Conservation (phyloP, 2,329 filamentous ascomycete genomes). For the Ophiosphaerella herpotricha region DNA sequence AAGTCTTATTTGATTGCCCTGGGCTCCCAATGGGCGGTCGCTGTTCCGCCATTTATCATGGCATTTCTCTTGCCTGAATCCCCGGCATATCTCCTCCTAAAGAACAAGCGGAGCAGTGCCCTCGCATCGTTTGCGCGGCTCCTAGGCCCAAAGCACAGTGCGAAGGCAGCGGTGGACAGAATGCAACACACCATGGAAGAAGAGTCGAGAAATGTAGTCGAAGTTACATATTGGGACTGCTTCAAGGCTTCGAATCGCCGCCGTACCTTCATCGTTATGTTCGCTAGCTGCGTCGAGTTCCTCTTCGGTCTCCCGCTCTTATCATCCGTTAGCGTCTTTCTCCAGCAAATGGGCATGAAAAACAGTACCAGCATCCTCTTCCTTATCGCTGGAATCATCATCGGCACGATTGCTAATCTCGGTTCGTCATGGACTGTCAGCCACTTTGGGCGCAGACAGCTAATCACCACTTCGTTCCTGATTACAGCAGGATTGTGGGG, state of each 20-base stretch:
- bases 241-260: slow-evolving; percentile 17
- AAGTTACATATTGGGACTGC: slow-evolving; percentile 25
- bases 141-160: slow-evolving; percentile 44
- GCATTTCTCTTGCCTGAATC: slow-evolving; percentile 55
- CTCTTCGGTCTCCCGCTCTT: slow-evolving; percentile 55
- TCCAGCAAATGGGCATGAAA: slow-evolving; percentile 17
- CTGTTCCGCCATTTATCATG: slow-evolving; percentile 45
- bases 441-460: slow-evolving; percentile 13
- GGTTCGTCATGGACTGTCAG: slow-evolving; percentile 17
- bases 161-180: slow-evolving; percentile 29
- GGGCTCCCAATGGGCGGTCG: slow-evolving; percentile 48
- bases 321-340: slow-evolving; percentile 49
- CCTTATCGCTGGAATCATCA: slow-evolving; percentile 15
- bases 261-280: slow-evolving; percentile 37
- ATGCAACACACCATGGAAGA: slow-evolving; percentile 52
- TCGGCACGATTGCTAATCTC: slow-evolving; percentile 13
- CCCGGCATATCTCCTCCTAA: slow-evolving; percentile 53
- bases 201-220: slow-evolving; percentile 47
- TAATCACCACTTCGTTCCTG: slow-evolving; percentile 11
- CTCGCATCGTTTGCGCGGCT: slow-evolving; percentile 55
- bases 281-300: slow-evolving; percentile 50
- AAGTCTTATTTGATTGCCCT: slow-evolving; percentile 45
- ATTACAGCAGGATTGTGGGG: slow-evolving; percentile 13
- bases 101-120: slow-evolving; percentile 42
- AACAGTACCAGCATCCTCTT: slow-evolving; percentile 13